phyloP scores from a whole-genome alignment of 805 yeast species.

The Metschnikowia bowlesiae region DNA sequence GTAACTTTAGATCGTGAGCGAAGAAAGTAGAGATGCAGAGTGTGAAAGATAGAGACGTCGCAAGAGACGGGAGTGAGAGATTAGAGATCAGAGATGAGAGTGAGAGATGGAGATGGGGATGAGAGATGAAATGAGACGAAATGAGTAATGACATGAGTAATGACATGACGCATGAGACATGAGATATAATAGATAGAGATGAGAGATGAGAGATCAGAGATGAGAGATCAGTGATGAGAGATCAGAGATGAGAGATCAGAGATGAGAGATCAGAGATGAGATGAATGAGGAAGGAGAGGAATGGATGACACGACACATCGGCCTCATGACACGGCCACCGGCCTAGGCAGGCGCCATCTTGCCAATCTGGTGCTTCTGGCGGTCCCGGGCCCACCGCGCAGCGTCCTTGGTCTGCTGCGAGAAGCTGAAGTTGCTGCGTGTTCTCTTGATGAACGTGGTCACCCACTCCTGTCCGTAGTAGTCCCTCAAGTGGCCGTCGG shows the following conservation, averaged over 20 bases:
- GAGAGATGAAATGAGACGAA: background rate
- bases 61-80: background rate
- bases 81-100: slow-evolving; percentile 5
- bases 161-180: background rate
- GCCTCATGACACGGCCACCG: no score
- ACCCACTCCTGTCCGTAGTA: slow-evolving; percentile 76
- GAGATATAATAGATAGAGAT: background rate
- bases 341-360: background rate
- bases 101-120: slow-evolving; percentile 5
- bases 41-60: background rate
- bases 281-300: no score
- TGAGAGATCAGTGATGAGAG: slow-evolving; percentile 2
- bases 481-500: slow-evolving; percentile 67
- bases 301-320: no score
- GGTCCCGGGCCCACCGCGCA: slow-evolving; percentile 98
- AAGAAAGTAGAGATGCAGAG: slow-evolving; percentile 1
- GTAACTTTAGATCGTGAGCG: slow-evolving; percentile 3
- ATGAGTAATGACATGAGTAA: no score
- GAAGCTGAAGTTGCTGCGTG: slow-evolving; percentile 60
- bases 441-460: slow-evolving; percentile 65
- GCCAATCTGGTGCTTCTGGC: slow-evolving; percentile 47
- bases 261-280: background rate
- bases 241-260: background rate
- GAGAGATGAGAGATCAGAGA: slow-evolving; percentile 6
- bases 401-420: slow-evolving; percentile 73